phyloP scores from a whole-genome alignment of 2,329 filamentous ascomycete genomes.

The Hypoxylon sp. region DNA sequence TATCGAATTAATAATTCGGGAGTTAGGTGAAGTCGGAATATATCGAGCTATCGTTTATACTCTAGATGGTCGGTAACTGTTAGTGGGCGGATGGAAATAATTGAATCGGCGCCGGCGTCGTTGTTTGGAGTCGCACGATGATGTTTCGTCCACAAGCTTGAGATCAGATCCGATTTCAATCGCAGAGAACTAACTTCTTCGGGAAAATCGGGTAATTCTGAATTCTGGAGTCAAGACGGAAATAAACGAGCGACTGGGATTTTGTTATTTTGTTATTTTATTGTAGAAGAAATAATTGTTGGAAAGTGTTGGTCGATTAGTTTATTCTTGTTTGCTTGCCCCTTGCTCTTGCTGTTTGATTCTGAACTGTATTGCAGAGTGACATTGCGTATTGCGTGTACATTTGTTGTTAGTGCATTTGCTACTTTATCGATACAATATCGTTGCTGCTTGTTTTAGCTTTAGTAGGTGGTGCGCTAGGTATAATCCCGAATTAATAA shows the following conservation, averaged over 20 bases:
- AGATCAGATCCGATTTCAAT: slow-evolving; percentile 7
- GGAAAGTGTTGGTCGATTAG: background rate
- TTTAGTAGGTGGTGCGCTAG: too few relatives aligned
- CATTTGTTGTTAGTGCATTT: too few relatives aligned
- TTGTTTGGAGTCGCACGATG: slow-evolving; percentile 19
- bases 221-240: too few relatives aligned
- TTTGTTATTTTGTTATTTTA: too few relatives aligned
- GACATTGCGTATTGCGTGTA: slow-evolving; percentile 35
- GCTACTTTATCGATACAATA: slow-evolving; percentile 35
- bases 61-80: too few relatives aligned
- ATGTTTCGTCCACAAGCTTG: slow-evolving; percentile 7
- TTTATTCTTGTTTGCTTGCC: slow-evolving; percentile 18
- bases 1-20: too few relatives aligned
- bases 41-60: too few relatives aligned
- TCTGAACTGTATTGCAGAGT: slow-evolving; percentile 24
- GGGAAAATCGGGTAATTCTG: slow-evolving; percentile 13
- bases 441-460: too few relatives aligned
- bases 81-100: background rate
- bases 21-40: too few relatives aligned
- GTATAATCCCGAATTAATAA: slow-evolving; percentile 4
- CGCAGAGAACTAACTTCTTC: background rate
- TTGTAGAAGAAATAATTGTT: background rate
- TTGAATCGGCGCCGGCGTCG: slow-evolving; percentile 4
- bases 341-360: slow-evolving; percentile 28
- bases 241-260: slow-evolving; percentile 34